Base-by-base conservation (phyloP, 169 alveolate genomes). In the Blepharisma undulans region DNA sequence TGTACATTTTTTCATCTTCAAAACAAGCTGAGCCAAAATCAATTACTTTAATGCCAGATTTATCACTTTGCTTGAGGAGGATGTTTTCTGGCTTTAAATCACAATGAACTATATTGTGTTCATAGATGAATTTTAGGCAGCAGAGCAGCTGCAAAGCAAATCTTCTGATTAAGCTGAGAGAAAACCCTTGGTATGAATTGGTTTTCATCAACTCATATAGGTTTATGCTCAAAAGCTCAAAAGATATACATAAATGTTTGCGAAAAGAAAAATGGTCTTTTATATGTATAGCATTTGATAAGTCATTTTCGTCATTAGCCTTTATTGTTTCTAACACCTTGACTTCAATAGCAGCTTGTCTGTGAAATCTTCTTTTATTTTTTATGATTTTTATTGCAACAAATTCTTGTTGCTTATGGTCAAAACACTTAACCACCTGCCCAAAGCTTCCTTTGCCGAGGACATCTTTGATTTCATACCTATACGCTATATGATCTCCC, bases 391-490 rank as follows among this genome's bases (percentile, higher is more conserved):
- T 97, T 5, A 97, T 72, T 71, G 98, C 97, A 16, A 93, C 96
- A 72, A 92, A 91, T 77, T 94, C 96, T 87, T 96, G 93, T 33
- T 87, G 92, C 85, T 96, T 95, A 82, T 97, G 98, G 90, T 97
- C 99, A 90, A 91, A 96, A 32, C 97, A 96, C 91, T 95, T 96
- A 7, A 95, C 77, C 19, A 97, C 99, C 72, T 96, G 94, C 8
- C 99, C 99, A 93, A 96, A 97, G 27, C 96, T 90, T 2, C 99
- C 99, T 88, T 95, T 95, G 2, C 99, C 99, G 22, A 96, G 90
- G 60, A 90, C 78, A 76, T 93, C 97, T 34, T 95, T 36, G 4
- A 97, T 94, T 92, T 97, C 99, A 92, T 94, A 97, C 91, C 99
- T 92, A 85, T 94, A 97, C 32, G 95, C 97, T 34, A 97, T 92